A percentile compares a stretch with the other conserved stretches of the same genome.
These are phyloP conservation scores for Fraxinus paxiana DNA, from an alignment of 305 asterid species.

Conservation along the genomic window DNA sequence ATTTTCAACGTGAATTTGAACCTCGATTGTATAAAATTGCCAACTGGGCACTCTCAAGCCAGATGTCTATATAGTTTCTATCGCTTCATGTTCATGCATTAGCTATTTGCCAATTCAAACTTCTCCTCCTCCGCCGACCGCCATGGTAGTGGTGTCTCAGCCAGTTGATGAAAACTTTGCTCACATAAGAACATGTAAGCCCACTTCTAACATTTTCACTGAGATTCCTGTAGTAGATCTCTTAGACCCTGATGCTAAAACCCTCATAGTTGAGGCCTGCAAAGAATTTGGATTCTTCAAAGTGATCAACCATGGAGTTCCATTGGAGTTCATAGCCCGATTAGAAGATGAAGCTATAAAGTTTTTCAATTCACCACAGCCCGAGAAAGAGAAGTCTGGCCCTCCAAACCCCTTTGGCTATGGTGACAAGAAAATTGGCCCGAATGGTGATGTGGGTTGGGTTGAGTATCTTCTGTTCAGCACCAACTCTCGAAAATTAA, in stretches of 20 bases:
- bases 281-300: conserved; percentile 11
- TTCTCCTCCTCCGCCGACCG: background rate
- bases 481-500: background rate
- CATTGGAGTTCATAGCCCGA: conserved; percentile 1
- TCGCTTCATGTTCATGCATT: background rate
- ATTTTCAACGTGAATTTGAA: background rate
- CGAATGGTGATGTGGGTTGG: conserved; percentile 14
- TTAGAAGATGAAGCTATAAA: conserved; percentile 8
- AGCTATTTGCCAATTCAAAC: background rate
- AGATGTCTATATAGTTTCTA: background rate
- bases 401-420: conserved; percentile 7
- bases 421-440: conserved; percentile 17
- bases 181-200: background rate
- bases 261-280: conserved; percentile 9
- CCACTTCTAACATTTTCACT: background rate
- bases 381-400: conserved; percentile 2
- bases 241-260: conserved; percentile 8
- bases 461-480: conserved; percentile 13
- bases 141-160: conserved; percentile 14
- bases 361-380: conserved; percentile 3
- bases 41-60: background rate
- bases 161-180: background rate
- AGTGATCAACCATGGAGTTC: conserved; percentile 13
- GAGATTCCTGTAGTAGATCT: conserved; percentile 12
- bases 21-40: background rate